Base-by-base conservation (phyloP, 768 basidiomycete genomes). In the Russula griseocarnosa region DNA sequence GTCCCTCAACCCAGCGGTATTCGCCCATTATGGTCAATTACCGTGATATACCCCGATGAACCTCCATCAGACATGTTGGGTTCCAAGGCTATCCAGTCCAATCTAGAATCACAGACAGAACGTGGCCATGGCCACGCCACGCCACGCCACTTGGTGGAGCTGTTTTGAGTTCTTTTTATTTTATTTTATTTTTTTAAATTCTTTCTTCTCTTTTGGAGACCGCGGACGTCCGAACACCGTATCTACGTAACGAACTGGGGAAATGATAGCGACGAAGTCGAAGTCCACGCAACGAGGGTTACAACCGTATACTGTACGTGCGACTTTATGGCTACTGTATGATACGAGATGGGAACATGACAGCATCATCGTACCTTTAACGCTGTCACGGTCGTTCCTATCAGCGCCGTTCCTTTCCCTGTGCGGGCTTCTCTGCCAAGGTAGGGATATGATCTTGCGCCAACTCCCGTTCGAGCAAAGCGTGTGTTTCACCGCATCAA, bases 221-320 rank as follows among this genome's bases (percentile, higher is more conserved):
- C 30, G 59, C 51, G 44, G 40, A 51, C n/a, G 59, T n/a, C 51
- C 32, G 40, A 51, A 5, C 5, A 36, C 40, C 26, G 40, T 53
- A 26, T 50, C 47, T 28, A 51, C 26, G 22, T 22, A 28, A 51
- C 26, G 14, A 18, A 28, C 28, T 40, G 16, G n/a, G 47, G 28
- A 57, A 36, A 34, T 54, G 53, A 49, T 50, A 28, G 20, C 22
- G 50, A 44, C 10, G 18, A 52, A 28, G 26, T 36, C 20, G 30
- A 42, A n/a, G 26, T 52, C 24, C 28, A 60, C 38, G 47, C 49
- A 62, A 60, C 59, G 59, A 53, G 40, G 59, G 32, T 47, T 7
- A 32, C 54, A 36, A 30, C 46, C 47, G 46, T 50, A 47, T 4
- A 13, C 28, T n/a, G n/a, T n/a, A 9, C 34, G 44, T 60, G 63